These are phyloP conservation scores for Ceraceosorus bombacis DNA, from an alignment of 1,284 basidiomycete genomes.

Conservation along the genomic window DNA sequence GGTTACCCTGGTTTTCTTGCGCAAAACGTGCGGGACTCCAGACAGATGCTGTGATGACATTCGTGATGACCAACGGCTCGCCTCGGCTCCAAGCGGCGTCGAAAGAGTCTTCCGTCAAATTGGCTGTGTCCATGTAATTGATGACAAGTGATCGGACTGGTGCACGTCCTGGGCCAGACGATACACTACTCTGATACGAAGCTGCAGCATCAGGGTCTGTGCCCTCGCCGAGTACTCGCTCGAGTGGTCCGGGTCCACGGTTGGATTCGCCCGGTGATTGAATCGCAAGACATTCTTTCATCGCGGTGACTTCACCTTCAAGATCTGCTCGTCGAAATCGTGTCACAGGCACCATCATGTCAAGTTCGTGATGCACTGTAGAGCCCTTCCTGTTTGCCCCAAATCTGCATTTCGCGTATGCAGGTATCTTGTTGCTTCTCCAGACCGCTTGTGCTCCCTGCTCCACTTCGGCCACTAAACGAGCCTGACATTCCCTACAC, in stretches of 20 bases:
- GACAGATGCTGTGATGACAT: conserved; percentile 13
- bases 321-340: conserved; percentile 60
- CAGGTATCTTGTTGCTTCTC: conserved; percentile 57
- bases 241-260: conserved; percentile 25
- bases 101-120: conserved; percentile 16
- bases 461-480: conserved; percentile 53
- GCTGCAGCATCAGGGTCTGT: background rate
- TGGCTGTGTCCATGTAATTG: conserved; percentile 11
- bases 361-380: conserved; percentile 21
- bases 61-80: conserved; percentile 28
- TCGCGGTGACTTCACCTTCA: conserved; percentile 61
- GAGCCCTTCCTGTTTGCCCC: conserved; percentile 21
- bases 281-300: conserved; percentile 49
- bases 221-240: conserved; percentile 7
- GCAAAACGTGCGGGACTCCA: conserved; percentile 78
- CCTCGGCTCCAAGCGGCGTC: conserved; percentile 24
- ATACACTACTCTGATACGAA: background rate
- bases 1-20: conserved; percentile 57
- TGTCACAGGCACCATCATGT: conserved; percentile 67
- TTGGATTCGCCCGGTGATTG: conserved; percentile 23
- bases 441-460: background rate
- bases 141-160: conserved; percentile 13
- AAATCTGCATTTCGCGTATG: conserved; percentile 49
- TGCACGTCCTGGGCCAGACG: background rate
- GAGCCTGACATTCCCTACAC: conserved; percentile 68